Percentiles rank a stretch among this genome's conserved stretches.
phyloP scores from a whole-genome alignment of 2,329 filamentous ascomycete species.

The Phaeosphaeria sp. region DNA sequence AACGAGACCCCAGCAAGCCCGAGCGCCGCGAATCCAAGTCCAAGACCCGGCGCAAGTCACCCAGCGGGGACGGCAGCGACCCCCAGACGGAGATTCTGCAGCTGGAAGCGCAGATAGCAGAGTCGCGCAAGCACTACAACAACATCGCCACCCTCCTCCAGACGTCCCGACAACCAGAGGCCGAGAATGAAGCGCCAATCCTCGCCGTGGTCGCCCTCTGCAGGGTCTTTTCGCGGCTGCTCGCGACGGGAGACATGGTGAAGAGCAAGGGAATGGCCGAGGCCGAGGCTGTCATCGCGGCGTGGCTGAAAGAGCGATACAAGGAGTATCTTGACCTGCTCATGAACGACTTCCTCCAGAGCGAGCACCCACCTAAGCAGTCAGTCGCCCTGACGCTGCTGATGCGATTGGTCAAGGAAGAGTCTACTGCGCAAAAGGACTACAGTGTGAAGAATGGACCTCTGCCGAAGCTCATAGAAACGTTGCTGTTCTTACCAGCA shows the following conservation, averaged over 20 bases:
- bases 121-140: constrained; percentile 91
- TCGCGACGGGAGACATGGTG: constrained; percentile 74
- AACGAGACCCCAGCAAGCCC: constrained; percentile 44
- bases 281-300: constrained; percentile 75
- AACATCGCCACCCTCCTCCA: constrained; percentile 79
- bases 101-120: constrained; percentile 80
- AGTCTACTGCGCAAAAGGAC: constrained; percentile 58
- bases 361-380: constrained; percentile 67
- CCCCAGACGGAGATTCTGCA: constrained; percentile 71
- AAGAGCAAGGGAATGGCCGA: constrained; percentile 71
- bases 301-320: constrained; percentile 80
- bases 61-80: constrained; percentile 50
- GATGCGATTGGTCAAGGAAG: constrained; percentile 85
- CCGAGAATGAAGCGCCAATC: constrained; percentile 64
- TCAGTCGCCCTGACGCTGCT: constrained; percentile 76
- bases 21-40: constrained; percentile 50
- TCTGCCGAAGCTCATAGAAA: constrained; percentile 69
- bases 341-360: constrained; percentile 62
- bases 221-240: constrained; percentile 81
- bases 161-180: constrained; percentile 57
- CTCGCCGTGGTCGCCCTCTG: constrained; percentile 82
- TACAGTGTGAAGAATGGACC: constrained; percentile 72
- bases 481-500: constrained; percentile 65
- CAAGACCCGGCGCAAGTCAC: constrained; percentile 41
- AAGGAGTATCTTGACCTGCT: constrained; percentile 73